Evolutionary conservation across 2,329 filamentous ascomycete genomes (phyloP), one percentile per base, ranked within the genome.

Genomic region (Xylariomycetidae sp.): DNA sequence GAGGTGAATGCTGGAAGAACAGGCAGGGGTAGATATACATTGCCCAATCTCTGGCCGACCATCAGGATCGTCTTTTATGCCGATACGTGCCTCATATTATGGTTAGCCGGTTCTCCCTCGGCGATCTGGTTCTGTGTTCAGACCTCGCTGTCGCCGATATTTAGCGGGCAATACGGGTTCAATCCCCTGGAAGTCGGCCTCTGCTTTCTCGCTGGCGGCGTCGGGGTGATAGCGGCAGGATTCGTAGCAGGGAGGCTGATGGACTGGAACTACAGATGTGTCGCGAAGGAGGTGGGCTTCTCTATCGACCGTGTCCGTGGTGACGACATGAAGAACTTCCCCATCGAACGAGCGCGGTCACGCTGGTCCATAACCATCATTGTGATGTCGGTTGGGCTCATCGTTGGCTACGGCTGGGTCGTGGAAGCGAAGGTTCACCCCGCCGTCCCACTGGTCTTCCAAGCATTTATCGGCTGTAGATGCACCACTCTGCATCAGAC

Each of bases 301-400:
- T n/a, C 20, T 23, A n/a, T 73, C 20, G 20, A 23, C 8, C 20
- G n/a, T 8, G 20, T 8, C 8, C 8, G 20, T 8, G n/a, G n/a
- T 23, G 66, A 61, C 20, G 20, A 23, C 20, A 23, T 23, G 8
- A 8, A n/a, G 8, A 23, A 8, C 8, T 23, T 23, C 20, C 20
- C 20, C 8, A 23, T 23, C 20, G 20, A 23, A n/a, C 8, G n/a
- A 23, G 20, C 20, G 8, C 20, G 20, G 8, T 23, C 20, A n/a
- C 8, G 8, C 8, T 8, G 20, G 8, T 8, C 8, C 20, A 23
- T 23, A 8, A 8, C 20, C 8, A 23, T 23, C 20, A 8, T 23
- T 8, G 20, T n/a, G 8, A 23, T 23, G 8, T 23, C 20, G 20
- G 20, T n/a, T 8, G 20, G 20, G 8, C 8, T 23, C 20, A n/a